These are phyloP conservation scores for Skeletonema costatum DNA, from an alignment of 108 stramenopile species.

Conservation along the genomic window DNA sequence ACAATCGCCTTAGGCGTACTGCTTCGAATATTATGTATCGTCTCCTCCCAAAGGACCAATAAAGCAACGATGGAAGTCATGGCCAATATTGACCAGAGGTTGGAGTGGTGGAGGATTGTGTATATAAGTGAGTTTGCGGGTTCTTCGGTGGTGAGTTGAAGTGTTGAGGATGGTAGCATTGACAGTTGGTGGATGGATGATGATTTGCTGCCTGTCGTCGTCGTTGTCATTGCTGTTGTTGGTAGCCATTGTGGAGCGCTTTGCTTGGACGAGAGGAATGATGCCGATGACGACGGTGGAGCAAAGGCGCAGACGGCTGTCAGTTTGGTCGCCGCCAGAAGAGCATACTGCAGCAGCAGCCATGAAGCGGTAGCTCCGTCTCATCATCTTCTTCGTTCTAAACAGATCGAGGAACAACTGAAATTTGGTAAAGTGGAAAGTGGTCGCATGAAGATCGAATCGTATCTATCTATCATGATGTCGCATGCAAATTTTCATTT, in stretches of 20 bases:
- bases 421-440: too few species aligned
- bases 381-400: background rate
- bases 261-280: too few species aligned
- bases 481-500: too few species aligned
- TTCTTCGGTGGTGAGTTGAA: background rate
- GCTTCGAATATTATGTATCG: constrained; percentile 21
- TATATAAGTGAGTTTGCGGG: background rate
- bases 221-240: background rate
- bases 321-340: background rate
- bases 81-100: constrained; percentile 33
- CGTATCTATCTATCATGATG: too few species aligned
- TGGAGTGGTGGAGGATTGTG: constrained; percentile 22
- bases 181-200: background rate
- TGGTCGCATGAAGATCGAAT: too few species aligned
- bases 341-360: background rate
- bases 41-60: constrained; percentile 37
- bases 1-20: constrained; percentile 25
- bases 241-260: too few species aligned
- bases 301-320: background rate
- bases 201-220: background rate
- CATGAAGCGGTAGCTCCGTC: background rate
- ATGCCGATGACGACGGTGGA: background rate
- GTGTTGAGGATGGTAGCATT: background rate
- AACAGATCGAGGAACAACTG: too few species aligned
- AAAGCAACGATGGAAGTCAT: constrained; percentile 42